phyloP scores from a whole-genome alignment of 257 asterid species.

The Ajuga chamaepitys region DNA sequence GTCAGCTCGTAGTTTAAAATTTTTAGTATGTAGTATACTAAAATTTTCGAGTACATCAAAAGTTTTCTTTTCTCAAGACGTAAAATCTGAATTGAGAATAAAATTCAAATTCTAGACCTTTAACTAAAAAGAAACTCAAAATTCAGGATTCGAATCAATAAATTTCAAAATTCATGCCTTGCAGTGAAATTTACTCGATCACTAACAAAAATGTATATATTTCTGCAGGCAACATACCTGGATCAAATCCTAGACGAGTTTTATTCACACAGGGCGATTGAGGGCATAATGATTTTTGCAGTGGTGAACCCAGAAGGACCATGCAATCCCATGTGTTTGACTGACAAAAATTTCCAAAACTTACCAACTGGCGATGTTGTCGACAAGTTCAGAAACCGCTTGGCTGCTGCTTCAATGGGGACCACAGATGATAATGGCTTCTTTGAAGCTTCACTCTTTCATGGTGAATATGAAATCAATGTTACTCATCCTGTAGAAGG shows the following conservation, averaged over 20 bases:
- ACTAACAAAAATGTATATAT: no score
- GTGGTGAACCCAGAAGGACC: constrained; percentile 46
- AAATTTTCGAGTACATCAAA: no score
- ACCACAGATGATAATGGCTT: constrained; percentile 32
- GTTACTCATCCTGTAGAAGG: constrained; percentile 25
- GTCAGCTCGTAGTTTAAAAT: no score
- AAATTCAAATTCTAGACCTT: no score
- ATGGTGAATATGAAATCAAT: constrained; percentile 45
- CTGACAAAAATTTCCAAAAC: constrained; percentile 46
- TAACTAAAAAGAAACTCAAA: no score
- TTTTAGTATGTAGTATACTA: no score
- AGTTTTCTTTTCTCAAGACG: no score
- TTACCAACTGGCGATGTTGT: constrained; percentile 49
- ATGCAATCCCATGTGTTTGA: constrained; percentile 63
- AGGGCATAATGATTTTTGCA: constrained; percentile 46
- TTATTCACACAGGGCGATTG: constrained; percentile 27
- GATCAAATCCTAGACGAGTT: constrained; percentile 48
- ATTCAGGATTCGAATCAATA: no score
- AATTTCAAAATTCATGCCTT: no score
- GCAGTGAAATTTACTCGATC: no score
- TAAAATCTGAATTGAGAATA: no score
- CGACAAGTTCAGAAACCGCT: constrained; percentile 17
- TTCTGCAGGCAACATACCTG: constrained; percentile 30
- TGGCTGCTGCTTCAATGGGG: constrained; percentile 5
- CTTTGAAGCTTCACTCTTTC: constrained; percentile 31